A percentile compares a stretch with the other conserved stretches of the same genome.
Conservation (phyloP, 1,284 basidiomycete genomes). For the Cerrena zonata region DNA sequence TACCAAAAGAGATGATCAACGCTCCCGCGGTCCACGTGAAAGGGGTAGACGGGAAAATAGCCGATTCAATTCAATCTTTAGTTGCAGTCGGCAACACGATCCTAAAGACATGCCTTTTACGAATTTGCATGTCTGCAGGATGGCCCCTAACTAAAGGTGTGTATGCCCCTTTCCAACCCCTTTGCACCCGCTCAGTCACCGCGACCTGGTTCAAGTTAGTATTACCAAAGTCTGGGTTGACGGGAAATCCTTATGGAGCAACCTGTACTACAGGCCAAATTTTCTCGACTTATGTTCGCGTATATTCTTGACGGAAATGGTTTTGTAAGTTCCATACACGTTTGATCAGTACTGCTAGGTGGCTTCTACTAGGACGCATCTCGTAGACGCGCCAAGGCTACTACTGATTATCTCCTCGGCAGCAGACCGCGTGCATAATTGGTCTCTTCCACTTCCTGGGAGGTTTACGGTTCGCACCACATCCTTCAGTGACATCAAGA, state of each 20-base stretch:
- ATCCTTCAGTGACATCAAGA: too few relatives aligned
- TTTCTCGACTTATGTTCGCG: too few relatives aligned
- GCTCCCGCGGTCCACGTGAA: neutral
- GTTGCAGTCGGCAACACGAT: constrained; percentile 8
- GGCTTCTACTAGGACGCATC: too few relatives aligned
- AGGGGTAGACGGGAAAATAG: neutral
- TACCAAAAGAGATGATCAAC: constrained; percentile 3
- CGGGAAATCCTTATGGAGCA: too few relatives aligned
- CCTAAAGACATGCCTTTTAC: constrained; percentile 13
- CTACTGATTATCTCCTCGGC: neutral
- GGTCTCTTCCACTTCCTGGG: neutral
- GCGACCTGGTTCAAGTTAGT: too few relatives aligned
- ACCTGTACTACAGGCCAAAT: too few relatives aligned
- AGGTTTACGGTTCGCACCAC: neutral
- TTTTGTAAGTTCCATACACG: too few relatives aligned
- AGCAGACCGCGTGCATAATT: neutral
- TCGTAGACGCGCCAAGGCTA: too few relatives aligned
- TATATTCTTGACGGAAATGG: too few relatives aligned
- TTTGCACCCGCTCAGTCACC: too few relatives aligned
- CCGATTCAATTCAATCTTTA: neutral
- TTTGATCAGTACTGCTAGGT: too few relatives aligned
- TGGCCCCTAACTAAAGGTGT: neutral
- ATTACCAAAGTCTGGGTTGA: too few relatives aligned
- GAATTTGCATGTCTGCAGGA: neutral
- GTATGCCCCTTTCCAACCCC: neutral